Evolutionary conservation across 164 flowering plant species (phyloP), one percentile per base, ranked within the genome.

Genomic region (Aristolochia contorta): DNA sequence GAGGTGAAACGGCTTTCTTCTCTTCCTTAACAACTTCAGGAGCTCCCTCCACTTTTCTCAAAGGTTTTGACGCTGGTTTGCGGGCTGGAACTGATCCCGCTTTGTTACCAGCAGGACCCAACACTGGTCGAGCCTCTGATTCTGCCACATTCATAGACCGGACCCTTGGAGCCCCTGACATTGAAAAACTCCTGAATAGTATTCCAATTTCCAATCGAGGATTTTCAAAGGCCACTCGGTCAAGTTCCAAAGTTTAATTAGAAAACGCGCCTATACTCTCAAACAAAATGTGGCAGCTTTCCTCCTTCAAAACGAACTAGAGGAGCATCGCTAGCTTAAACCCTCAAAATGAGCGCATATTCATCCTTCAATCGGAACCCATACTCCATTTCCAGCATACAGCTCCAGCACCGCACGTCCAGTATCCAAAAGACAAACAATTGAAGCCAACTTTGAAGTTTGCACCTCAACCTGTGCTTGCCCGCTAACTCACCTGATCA

Each of bases 91-190:
- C 12, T 6, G 77, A 68, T 47, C 82, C 77, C 18, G 77, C 67
- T 68, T 82, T 85, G 74, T 78, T 80, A 13, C 82, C 86, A 20
- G 81, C 78, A 3, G 80, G 84, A 46, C 80, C 84, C 12, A 83
- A 77, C 37, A 79, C 81, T 0, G 81, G 75, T 67, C 84, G 69
- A n/a, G 55, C 62, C 60, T 86, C 85, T 18, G 87, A 74, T 33
- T 82, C 89, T 16, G 79, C 77, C 57, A 86, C 79, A 77, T 80
- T 82, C 79, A 82, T 75, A 0, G 89, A 78, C 74, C 77, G 78
- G 55, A 80, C 78, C 65, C 74, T 79, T 2, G 88, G 82, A 67
- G 78, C 81, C 60, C 86, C 84, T 8, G 84, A 81, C 88, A 82
- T 84, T 24, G 48, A 58, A 56, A 20, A 41, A 66, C 19, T 24